A percentile compares a stretch with the other conserved stretches of the same genome.
Conservation (phyloP, 257 asterid genomes). For the Scutellaria galericulata region DNA sequence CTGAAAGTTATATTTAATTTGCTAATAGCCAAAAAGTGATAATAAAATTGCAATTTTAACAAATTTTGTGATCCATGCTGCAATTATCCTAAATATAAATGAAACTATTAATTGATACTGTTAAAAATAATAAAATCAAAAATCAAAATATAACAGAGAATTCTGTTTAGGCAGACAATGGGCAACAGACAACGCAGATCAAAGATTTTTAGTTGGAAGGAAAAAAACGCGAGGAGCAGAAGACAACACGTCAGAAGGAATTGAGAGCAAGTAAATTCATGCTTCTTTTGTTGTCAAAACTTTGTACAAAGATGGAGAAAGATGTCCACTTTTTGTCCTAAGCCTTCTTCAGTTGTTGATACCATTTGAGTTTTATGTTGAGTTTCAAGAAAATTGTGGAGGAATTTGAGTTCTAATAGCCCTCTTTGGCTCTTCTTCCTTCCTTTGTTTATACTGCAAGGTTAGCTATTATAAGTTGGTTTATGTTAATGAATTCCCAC, state of each 20-base stretch:
- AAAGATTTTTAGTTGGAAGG: too few relatives aligned
- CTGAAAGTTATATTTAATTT: too few relatives aligned
- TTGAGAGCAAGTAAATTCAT: background rate
- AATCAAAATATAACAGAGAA: too few relatives aligned
- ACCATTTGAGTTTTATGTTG: background rate
- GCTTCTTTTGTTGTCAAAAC: background rate
- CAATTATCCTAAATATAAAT: too few relatives aligned
- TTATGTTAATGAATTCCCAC: background rate
- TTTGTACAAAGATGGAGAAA: constrained; percentile 4
- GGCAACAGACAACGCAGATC: too few relatives aligned
- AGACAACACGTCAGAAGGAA: constrained; percentile 40
- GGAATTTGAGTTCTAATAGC: constrained; percentile 15
- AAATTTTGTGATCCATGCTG: too few relatives aligned
- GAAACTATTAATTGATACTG: too few relatives aligned
- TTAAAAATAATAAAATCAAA: too few relatives aligned
- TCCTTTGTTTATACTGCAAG: constrained; percentile 8
- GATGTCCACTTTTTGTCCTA: background rate
- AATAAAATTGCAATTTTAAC: too few relatives aligned
- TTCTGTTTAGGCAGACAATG: too few relatives aligned
- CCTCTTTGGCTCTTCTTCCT: constrained; percentile 16
- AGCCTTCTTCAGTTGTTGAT: background rate
- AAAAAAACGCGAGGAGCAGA: constrained; percentile 34
- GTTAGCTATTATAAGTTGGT: constrained; percentile 10
- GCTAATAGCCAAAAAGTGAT: too few relatives aligned
- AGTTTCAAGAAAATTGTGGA: constrained; percentile 23